Percentiles rank a stretch among this genome's conserved stretches.
These are phyloP conservation scores for Flaveria linearis DNA, from an alignment of 129 eudicot genomes.

Conservation along the genomic window DNA sequence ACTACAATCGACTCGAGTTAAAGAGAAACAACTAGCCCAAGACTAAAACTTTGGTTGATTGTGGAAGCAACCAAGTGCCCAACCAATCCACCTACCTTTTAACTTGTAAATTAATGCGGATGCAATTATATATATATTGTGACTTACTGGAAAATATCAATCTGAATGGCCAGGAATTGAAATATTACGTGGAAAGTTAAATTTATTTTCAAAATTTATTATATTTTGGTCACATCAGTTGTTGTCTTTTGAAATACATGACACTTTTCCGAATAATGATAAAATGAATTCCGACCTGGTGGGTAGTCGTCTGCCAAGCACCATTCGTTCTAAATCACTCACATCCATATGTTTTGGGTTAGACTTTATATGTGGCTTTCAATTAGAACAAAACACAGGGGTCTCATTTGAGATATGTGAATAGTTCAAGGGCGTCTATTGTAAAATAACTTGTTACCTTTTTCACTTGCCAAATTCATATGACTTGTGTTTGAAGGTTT, in stretches of 20 bases:
- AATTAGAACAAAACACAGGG: conserved; percentile 11
- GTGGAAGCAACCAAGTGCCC: too few species aligned
- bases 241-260: conserved; percentile 20
- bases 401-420: conserved; percentile 5
- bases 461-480: not conserved
- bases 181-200: conserved; percentile 37
- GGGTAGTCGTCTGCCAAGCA: conserved; percentile 32
- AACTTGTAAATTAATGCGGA: too few species aligned
- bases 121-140: too few species aligned
- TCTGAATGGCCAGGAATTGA: conserved; percentile 36
- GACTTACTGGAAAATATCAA: not conserved
- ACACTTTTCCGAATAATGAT: conserved; percentile 31
- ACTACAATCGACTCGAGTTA: too few species aligned
- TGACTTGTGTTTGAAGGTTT: not conserved
- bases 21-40: too few species aligned
- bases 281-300: conserved; percentile 35
- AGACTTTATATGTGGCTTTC: conserved; percentile 27
- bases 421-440: not conserved
- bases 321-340: conserved; percentile 26
- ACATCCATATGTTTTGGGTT: conserved; percentile 30
- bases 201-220: conserved; percentile 1
- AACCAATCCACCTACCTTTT: too few species aligned
- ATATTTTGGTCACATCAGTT: conserved; percentile 23
- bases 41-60: too few species aligned
- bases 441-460: not conserved